Conservation (phyloP, 768 basidiomycete genomes). For the Russula lepida region DNA sequence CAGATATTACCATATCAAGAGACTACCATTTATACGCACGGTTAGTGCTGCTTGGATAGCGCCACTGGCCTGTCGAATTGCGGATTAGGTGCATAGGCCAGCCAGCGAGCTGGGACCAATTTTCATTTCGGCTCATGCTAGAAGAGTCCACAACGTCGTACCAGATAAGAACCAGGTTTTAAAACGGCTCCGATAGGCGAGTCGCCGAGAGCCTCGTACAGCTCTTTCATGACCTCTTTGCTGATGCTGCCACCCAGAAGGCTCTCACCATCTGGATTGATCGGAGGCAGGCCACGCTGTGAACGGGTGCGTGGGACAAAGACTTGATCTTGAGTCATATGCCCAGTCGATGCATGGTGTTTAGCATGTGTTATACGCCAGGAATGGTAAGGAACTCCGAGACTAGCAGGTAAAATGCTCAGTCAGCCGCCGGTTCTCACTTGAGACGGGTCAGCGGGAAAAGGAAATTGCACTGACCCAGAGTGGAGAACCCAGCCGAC, state of each 20-base stretch:
- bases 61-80: constrained; percentile 80
- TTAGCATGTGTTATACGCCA: constrained; percentile 93
- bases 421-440: background rate
- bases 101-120: constrained; percentile 50
- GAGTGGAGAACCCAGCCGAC: constrained; percentile 93
- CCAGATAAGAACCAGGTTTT: constrained; percentile 50
- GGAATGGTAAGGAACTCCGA: constrained; percentile 94
- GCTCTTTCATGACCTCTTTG: constrained; percentile 58
- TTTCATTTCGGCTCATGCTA: background rate
- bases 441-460: background rate
- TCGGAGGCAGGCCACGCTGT: constrained; percentile 50
- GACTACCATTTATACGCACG: constrained; percentile 41
- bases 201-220: constrained; percentile 85
- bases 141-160: constrained; percentile 24
- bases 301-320: constrained; percentile 90
- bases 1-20: background rate
- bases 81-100: constrained; percentile 77
- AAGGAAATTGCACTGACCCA: constrained; percentile 40
- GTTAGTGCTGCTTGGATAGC: constrained; percentile 71
- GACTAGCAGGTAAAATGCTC: constrained; percentile 33
- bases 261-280: constrained; percentile 64
- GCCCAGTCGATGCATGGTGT: constrained; percentile 91
- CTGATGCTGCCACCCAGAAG: constrained; percentile 54
- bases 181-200: constrained; percentile 69
- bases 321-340: constrained; percentile 93